Conservation (phyloP, 2,329 filamentous ascomycete genomes). For the Sarocladium kiliense region DNA sequence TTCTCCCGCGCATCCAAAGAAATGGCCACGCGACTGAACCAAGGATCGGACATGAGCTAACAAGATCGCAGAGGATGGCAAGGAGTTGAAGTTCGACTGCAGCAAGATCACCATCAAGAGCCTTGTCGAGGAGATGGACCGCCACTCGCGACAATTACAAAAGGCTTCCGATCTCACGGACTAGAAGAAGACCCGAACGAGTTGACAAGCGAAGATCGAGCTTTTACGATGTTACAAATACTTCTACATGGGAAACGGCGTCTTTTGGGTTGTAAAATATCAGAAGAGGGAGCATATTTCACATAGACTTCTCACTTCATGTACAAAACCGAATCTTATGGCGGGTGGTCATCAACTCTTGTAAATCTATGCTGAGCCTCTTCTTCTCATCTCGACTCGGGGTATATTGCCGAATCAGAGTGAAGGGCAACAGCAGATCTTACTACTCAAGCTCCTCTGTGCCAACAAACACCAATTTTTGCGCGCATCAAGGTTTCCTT, state of each 20-base stretch:
- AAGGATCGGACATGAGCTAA: constrained; percentile 13
- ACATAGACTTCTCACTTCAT: not conserved
- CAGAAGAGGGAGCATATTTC: not conserved
- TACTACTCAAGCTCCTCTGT: not conserved
- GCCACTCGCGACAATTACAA: constrained; percentile 77
- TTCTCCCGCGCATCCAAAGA: too few relatives aligned
- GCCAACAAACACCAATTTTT: not conserved
- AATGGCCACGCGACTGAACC: too few relatives aligned
- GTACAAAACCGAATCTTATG: not conserved
- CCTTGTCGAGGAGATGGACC: constrained; percentile 81
- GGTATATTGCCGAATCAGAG: not conserved
- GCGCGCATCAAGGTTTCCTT: not conserved
- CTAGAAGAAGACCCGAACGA: constrained; percentile 19
- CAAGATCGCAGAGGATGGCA: constrained; percentile 71
- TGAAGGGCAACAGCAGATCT: not conserved
- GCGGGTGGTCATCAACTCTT: constrained; percentile 4
- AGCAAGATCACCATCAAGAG: constrained; percentile 80
- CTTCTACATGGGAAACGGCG: constrained; percentile 4
- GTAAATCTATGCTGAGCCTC: constrained; percentile 5
- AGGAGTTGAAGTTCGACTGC: constrained; percentile 77
- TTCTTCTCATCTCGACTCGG: not conserved
- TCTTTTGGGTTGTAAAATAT: not conserved
- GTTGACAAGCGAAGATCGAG: constrained; percentile 8
- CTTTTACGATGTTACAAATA: not conserved
- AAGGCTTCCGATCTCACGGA: constrained; percentile 74